A percentile compares a stretch with the other conserved stretches of the same genome.
phyloP scores from a whole-genome alignment of 1,139 yeast genomes.

The Hansenula sp. region DNA sequence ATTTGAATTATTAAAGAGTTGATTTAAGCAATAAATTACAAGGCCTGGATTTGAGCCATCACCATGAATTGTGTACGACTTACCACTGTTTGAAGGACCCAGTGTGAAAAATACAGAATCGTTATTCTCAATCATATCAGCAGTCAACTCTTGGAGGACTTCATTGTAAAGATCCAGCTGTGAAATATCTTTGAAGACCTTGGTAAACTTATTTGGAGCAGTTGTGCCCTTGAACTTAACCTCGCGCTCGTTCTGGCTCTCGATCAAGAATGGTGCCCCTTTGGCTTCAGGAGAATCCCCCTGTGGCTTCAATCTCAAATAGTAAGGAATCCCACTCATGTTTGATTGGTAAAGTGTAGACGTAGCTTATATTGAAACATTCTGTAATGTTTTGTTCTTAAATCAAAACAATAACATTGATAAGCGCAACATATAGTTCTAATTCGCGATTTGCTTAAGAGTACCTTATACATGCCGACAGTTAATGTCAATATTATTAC shows the following conservation, averaged over 20 bases:
- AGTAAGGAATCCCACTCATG: conserved; percentile 27
- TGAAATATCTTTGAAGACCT: conserved; percentile 27
- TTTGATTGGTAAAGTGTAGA: background rate
- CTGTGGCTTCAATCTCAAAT: conserved; percentile 30
- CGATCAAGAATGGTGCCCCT: conserved; percentile 21
- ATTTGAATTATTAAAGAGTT: conserved; percentile 20
- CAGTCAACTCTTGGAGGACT: conserved; percentile 26
- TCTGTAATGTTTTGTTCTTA: background rate
- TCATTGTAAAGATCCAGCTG: conserved; percentile 25
- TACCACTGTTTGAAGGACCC: conserved; percentile 51
- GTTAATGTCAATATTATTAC: too few relatives aligned
- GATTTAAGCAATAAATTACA: conserved; percentile 19
- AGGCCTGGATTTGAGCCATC: conserved; percentile 22
- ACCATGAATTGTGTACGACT: conserved; percentile 32
- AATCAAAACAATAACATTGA: background rate
- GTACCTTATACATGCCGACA: too few relatives aligned
- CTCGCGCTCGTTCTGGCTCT: conserved; percentile 21
- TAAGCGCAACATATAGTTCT: background rate
- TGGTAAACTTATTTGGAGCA: conserved; percentile 26
- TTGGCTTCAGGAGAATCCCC: conserved; percentile 15
- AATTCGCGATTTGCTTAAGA: too few relatives aligned
- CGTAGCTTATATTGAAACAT: background rate
- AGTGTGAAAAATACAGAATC: conserved; percentile 42
- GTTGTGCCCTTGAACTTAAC: conserved; percentile 17
- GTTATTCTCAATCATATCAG: conserved; percentile 26